phyloP scores from a whole-genome alignment of 768 basidiomycete species.

The Leccinum obscurum region DNA sequence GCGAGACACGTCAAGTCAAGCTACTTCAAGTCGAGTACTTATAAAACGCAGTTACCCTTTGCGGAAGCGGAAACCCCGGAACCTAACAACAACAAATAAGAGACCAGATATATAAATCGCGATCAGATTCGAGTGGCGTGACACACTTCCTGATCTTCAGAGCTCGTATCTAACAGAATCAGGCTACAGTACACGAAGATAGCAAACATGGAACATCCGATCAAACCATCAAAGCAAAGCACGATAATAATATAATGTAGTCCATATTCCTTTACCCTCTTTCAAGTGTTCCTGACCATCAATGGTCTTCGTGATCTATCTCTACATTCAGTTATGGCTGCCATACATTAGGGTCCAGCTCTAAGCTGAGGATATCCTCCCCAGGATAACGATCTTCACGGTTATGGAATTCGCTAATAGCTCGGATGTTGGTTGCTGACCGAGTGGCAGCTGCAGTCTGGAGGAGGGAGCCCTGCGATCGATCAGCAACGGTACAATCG shows the following conservation, averaged over 20 bases:
- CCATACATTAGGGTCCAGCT: background rate
- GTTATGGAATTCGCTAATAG: conserved; percentile 11
- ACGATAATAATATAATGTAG: background rate
- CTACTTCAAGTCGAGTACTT: too few species aligned
- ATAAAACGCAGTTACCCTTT: background rate
- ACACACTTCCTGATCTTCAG: background rate
- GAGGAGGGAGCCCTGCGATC: background rate
- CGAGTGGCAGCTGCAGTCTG: background rate
- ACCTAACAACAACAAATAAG: conserved; percentile 22
- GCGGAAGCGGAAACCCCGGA: conserved; percentile 1
- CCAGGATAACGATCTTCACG: conserved; percentile 12
- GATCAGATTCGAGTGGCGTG: background rate
- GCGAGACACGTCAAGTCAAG: too few species aligned
- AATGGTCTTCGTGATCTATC: background rate
- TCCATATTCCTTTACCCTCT: background rate
- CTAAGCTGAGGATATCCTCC: conserved; percentile 17
- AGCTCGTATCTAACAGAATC: too few species aligned
- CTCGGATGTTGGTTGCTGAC: background rate
- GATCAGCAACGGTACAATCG: background rate
- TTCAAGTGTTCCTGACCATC: too few species aligned
- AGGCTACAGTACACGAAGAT: background rate
- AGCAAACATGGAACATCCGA: background rate
- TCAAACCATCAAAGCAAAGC: background rate
- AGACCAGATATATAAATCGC: background rate
- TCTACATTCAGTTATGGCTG: too few species aligned